phyloP scores from a whole-genome alignment of 148 eudicot genomes.

The Polygonum aviculare region DNA sequence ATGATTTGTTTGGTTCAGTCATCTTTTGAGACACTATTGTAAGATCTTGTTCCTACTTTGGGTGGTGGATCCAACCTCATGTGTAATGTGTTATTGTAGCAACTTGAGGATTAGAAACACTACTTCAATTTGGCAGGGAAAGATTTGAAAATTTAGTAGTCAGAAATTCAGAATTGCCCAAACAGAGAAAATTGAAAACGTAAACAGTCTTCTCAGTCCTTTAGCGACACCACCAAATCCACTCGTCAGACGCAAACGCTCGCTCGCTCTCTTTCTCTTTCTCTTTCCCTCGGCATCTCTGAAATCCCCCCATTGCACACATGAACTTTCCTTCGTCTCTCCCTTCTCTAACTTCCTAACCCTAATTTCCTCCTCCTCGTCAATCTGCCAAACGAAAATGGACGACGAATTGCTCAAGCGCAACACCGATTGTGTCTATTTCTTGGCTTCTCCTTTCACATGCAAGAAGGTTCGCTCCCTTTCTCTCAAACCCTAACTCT shows the following conservation, averaged over 20 bases:
- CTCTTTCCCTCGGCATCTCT: background rate
- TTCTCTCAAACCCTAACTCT: background rate
- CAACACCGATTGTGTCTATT: conserved; percentile 62
- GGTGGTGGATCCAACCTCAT: too few relatives aligned
- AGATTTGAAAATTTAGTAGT: too few relatives aligned
- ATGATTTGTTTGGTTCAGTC: too few relatives aligned
- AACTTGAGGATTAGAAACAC: too few relatives aligned
- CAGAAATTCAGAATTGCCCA: too few relatives aligned
- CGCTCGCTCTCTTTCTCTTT: background rate
- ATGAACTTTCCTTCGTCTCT: background rate
- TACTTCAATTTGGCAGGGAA: too few relatives aligned
- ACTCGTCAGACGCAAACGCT: background rate
- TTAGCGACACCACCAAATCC: background rate
- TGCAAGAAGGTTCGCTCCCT: conserved; percentile 52
- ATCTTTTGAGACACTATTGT: too few relatives aligned
- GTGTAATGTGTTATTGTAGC: too few relatives aligned
- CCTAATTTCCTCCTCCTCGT: background rate
- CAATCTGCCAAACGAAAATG: conserved; percentile 10
- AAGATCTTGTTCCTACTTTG: too few relatives aligned
- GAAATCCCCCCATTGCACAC: background rate
- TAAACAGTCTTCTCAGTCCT: background rate
- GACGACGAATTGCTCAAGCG: conserved; percentile 41
- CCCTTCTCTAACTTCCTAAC: background rate
- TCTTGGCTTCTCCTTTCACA: conserved; percentile 70
- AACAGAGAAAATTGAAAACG: background rate